Evolutionary conservation across 495 filamentous ascomycete species (phyloP).

Genomic region (Podospora appendiculata): DNA sequence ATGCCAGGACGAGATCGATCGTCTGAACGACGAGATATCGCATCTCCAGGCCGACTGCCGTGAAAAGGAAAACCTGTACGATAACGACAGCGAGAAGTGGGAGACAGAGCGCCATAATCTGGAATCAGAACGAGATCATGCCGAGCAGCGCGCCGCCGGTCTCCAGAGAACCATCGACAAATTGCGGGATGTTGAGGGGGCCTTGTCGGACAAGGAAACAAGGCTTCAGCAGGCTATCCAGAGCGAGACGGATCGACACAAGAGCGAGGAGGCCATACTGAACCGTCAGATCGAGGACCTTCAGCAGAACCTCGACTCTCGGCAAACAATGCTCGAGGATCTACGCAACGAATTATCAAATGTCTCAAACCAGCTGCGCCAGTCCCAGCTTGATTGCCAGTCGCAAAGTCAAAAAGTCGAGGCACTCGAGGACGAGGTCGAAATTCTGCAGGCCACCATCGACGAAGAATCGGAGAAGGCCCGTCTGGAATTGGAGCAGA

Average conservation of each 20-base stretch:
- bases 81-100: constrained; percentile 66
- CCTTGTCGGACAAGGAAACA: constrained; percentile 54
- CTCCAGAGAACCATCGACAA: constrained; percentile 65
- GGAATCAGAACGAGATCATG: constrained; percentile 56
- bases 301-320: constrained; percentile 34
- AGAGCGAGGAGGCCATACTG: constrained; percentile 29
- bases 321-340: constrained; percentile 32
- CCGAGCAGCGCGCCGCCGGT: constrained; percentile 61
- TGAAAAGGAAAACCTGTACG: constrained; percentile 63
- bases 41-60: constrained; percentile 63
- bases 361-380: constrained; percentile 59
- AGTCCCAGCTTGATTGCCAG: constrained; percentile 56
- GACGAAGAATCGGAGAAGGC: constrained; percentile 71
- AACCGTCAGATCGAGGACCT: constrained; percentile 38
- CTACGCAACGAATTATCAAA: constrained; percentile 43
- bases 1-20: constrained; percentile 56
- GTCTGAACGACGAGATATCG: constrained; percentile 56
- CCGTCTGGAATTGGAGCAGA: constrained; percentile 42
- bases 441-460: constrained; percentile 63
- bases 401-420: constrained; percentile 59
- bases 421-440: constrained; percentile 72
- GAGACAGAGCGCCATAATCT: constrained; percentile 55
- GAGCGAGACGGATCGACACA: constrained; percentile 36
- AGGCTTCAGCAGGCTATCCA: constrained; percentile 50
- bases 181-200: constrained; percentile 62